phyloP scores from a whole-genome alignment of 192 early-diverging fungal species.

The Coemansia sp. region DNA sequence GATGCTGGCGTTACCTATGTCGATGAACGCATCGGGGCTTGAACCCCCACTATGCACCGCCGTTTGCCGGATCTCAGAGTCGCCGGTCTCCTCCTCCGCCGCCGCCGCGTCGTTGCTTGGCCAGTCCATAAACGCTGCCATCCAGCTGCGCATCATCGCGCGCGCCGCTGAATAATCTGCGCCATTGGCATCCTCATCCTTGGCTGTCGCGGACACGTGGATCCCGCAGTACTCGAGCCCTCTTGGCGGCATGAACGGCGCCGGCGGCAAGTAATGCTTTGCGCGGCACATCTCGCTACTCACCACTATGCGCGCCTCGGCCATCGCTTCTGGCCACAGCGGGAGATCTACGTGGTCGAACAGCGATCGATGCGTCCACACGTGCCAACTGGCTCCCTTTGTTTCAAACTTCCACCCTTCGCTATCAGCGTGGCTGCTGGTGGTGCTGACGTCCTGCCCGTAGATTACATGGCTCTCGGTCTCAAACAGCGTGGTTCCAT shows the following conservation, averaged over 20 bases:
- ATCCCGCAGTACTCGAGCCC: conserved; percentile 42
- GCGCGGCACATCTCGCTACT: conserved; percentile 43
- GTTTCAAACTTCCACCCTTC: conserved; percentile 31
- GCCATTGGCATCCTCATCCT: background rate
- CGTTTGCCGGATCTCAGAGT: background rate
- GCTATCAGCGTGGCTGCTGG: conserved; percentile 16
- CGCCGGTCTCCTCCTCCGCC: background rate
- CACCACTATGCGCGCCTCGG: conserved; percentile 31
- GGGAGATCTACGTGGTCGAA: conserved; percentile 40
- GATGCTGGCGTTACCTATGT: conserved; percentile 29
- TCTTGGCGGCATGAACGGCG: conserved; percentile 41
- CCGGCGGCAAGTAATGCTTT: conserved; percentile 12
- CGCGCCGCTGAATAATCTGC: conserved; percentile 6
- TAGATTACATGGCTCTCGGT: conserved; percentile 42
- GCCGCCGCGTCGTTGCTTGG: background rate
- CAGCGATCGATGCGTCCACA: conserved; percentile 33
- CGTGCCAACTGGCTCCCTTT: conserved; percentile 38
- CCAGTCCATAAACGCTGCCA: conserved; percentile 36
- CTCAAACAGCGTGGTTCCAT: background rate
- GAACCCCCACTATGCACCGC: background rate
- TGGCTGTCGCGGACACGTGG: conserved; percentile 34
- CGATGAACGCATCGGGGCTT: conserved; percentile 28
- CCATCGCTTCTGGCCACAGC: conserved; percentile 40
- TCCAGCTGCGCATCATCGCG: conserved; percentile 39
- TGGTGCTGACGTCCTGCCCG: conserved; percentile 27